A percentile compares a stretch with the other conserved stretches of the same genome.
Evolutionary conservation across 805 yeast species (phyloP).

Genomic region (Lachancea mirantina): DNA sequence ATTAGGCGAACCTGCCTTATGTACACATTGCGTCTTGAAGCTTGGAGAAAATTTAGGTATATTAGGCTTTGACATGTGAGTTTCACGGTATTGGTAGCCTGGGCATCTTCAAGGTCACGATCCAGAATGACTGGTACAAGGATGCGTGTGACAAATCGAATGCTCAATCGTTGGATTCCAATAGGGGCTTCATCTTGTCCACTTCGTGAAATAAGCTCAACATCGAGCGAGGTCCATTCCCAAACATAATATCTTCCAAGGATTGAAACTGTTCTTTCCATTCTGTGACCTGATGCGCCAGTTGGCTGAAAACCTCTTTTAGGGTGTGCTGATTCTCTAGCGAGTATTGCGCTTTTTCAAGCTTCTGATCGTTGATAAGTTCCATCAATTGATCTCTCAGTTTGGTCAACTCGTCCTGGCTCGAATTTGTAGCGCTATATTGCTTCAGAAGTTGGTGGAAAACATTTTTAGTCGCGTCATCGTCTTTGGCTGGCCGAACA

Average conservation of each 20-base stretch:
- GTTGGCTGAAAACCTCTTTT: conserved; percentile 15
- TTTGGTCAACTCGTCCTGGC: conserved; percentile 10
- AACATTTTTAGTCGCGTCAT: background rate
- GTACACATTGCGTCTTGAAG: too few species aligned
- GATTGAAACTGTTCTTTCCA: conserved; percentile 29
- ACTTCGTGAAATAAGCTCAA: conserved; percentile 24
- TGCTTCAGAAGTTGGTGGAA: conserved; percentile 15
- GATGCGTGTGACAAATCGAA: background rate
- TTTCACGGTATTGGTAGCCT: conserved; percentile 2
- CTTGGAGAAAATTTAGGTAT: too few species aligned
- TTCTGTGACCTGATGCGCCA: conserved; percentile 23
- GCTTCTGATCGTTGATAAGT: conserved; percentile 24
- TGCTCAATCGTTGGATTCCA: background rate
- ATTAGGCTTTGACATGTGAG: background rate
- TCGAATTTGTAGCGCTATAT: conserved; percentile 9
- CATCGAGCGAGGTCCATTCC: conserved; percentile 25
- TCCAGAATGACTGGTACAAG: background rate
- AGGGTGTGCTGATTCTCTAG: conserved; percentile 26
- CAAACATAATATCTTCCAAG: conserved; percentile 28
- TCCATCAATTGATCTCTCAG: conserved; percentile 15
- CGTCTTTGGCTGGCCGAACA: background rate
- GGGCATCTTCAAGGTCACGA: too few species aligned
- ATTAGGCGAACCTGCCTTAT: too few species aligned
- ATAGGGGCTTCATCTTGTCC: conserved; percentile 14
- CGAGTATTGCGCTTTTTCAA: conserved; percentile 27